These are phyloP conservation scores for Coemansia sp. DNA, from an alignment of 192 early-diverging fungal genomes.

Conservation along the genomic window DNA sequence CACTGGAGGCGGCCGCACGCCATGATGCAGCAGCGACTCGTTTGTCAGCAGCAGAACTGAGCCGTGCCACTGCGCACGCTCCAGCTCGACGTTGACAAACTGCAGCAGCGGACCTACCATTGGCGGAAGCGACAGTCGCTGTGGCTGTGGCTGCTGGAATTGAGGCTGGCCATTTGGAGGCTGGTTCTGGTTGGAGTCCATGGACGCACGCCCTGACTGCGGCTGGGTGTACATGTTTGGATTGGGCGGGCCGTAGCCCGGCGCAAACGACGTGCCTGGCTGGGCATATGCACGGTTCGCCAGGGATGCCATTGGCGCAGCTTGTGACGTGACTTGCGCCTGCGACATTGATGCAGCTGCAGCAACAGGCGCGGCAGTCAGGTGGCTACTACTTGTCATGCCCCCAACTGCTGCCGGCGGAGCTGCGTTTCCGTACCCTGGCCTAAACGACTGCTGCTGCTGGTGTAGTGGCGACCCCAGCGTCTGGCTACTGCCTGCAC, in stretches of 20 bases:
- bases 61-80: conserved; percentile 48
- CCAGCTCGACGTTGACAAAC: conserved; percentile 51
- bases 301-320: conserved; percentile 3
- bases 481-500: conserved; percentile 6
- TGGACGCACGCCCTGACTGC: not conserved
- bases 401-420: conserved; percentile 8
- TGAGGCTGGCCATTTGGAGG: conserved; percentile 12
- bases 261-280: conserved; percentile 33
- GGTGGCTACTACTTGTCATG: conserved; percentile 24
- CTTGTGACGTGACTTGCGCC: conserved; percentile 9
- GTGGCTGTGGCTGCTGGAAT: conserved; percentile 11
- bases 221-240: not conserved
- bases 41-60: conserved; percentile 50
- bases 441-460: conserved; percentile 5
- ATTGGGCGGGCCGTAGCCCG: conserved; percentile 42
- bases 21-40: conserved; percentile 44
- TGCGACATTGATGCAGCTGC: conserved; percentile 17
- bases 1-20: conserved; percentile 13
- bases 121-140: conserved; percentile 30
- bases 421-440: conserved; percentile 19
- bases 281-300: conserved; percentile 11
- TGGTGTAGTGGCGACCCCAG: not conserved
- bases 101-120: conserved; percentile 51
- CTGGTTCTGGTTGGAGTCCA: conserved; percentile 3
- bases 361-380: conserved; percentile 20